Base-by-base conservation (phyloP, 306 rosid species). In the Quercus glauca region DNA sequence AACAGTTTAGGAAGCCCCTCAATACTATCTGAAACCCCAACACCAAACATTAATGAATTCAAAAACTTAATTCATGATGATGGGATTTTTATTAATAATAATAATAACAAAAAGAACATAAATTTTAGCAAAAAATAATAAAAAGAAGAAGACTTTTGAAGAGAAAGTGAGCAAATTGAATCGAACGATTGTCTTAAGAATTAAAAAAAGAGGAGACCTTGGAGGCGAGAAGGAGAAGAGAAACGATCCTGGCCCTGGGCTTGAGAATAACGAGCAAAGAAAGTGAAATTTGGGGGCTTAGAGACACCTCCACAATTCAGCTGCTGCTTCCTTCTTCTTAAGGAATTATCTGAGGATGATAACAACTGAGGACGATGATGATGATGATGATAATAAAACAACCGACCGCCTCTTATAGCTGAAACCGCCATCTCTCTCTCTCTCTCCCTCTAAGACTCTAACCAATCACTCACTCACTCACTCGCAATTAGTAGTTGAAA, bases 1-100 rank as follows among this genome's bases (percentile, higher is more conserved):
- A 95, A 87, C 83, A 95, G 86, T 81, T 89, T 93, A 43, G 99
- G 99, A 72, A 95, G 71, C 75, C 86, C 81, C 76, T 93, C 90
- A 0, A 89, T 59, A 45, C 93, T 85, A 82, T 90, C 99, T 95
- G 88, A 68, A 31, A 82, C 64, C 17, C 70, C 15, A 63, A 77
- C 58, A 67, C 76, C 81, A 73, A 65, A 29, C 15, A 65, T 19
- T 21, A 65, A 18, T 43, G 9, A 7, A 43, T 9, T 43, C 3
- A 43, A 43, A 45, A 45, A 3, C 52, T 43, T 49, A 49, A 49
- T 49, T 45, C 4, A 9, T 49, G 15, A 49, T 3, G 15, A 49
- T 49, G 53, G 53, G 53, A 49, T 49, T 45, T 3, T 12, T 49
- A 3, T 0, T 41, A 37, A 1, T 0, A 8, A 2, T 41, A 3